Percentiles rank a stretch among this genome's conserved stretches.
Conservation (phyloP, 1,284 basidiomycete species). For the Malassezia brasiliensis region DNA sequence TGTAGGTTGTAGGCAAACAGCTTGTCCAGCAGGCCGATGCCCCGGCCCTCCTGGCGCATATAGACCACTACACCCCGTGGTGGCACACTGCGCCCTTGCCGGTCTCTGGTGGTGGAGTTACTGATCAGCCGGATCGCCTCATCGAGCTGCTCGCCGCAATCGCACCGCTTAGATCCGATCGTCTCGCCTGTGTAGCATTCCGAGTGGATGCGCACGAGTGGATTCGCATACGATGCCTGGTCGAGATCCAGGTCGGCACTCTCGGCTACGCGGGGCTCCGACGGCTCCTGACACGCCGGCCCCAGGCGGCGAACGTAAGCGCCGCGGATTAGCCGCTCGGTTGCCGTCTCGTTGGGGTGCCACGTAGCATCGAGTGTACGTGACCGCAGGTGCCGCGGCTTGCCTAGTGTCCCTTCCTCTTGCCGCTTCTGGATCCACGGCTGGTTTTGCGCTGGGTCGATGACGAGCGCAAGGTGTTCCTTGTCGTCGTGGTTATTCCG, state of each 20-base stretch:
- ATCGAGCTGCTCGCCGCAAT: constrained; percentile 96
- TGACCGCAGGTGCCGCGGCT: constrained; percentile 59
- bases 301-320: constrained; percentile 81
- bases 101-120: not conserved
- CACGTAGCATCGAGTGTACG: constrained; percentile 73
- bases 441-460: constrained; percentile 56
- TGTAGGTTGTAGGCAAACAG: constrained; percentile 96
- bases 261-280: constrained; percentile 44
- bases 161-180: constrained; percentile 93
- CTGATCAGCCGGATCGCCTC: constrained; percentile 85
- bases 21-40: constrained; percentile 90
- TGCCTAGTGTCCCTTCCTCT: constrained; percentile 5
- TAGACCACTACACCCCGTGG: constrained; percentile 78
- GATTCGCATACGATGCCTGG: constrained; percentile 40
- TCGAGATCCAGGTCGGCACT: constrained; percentile 3
- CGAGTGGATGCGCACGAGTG: constrained; percentile 89
- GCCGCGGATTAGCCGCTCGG: constrained; percentile 84
- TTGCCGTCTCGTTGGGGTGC: constrained; percentile 76
- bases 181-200: constrained; percentile 99
- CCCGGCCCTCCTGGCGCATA: constrained; percentile 94
- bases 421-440: constrained; percentile 19
- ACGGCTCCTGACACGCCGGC: constrained; percentile 55
- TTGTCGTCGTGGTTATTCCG: constrained; percentile 73
- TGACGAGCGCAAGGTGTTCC: constrained; percentile 94
- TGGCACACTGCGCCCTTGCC: constrained; percentile 2